A percentile compares a stretch with the other conserved stretches of the same genome.
These are phyloP conservation scores for Geotrichum aggregatum DNA, from an alignment of 1,139 yeast species.

Conservation along the genomic window DNA sequence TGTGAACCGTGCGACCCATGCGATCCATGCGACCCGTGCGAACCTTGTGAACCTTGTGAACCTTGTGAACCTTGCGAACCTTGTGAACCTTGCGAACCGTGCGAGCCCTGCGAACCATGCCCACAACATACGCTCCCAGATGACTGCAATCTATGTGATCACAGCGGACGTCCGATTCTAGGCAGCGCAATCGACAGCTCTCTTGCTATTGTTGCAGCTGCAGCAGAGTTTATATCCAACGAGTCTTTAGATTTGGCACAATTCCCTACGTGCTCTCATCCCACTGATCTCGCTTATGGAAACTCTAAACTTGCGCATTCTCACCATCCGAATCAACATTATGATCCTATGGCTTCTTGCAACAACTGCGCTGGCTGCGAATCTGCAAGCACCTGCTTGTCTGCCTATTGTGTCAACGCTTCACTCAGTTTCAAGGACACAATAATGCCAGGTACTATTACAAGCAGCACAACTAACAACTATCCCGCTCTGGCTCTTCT, in stretches of 20 bases:
- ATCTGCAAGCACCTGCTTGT: background rate
- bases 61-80: slow-evolving; percentile 3
- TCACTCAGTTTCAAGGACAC: background rate
- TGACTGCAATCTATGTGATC: slow-evolving; percentile 5
- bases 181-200: background rate
- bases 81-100: slow-evolving; percentile 4
- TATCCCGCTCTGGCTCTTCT: background rate
- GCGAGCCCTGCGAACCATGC: slow-evolving; percentile 1
- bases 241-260: background rate
- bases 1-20: slow-evolving; percentile 6
- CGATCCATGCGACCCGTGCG: slow-evolving; percentile 8
- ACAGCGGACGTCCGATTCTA: background rate
- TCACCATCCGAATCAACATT: no score
- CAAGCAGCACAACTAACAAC: background rate
- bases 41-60: slow-evolving; percentile 6
- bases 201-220: slow-evolving; percentile 5
- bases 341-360: background rate
- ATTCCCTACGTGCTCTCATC: background rate
- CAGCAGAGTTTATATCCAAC: background rate
- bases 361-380: background rate
- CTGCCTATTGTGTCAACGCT: background rate
- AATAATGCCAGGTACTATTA: background rate
- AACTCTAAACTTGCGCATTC: background rate
- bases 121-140: background rate
- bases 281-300: background rate